phyloP scores from a whole-genome alignment of 1,139 yeast species.

The Suhomyces ambrosiae region DNA sequence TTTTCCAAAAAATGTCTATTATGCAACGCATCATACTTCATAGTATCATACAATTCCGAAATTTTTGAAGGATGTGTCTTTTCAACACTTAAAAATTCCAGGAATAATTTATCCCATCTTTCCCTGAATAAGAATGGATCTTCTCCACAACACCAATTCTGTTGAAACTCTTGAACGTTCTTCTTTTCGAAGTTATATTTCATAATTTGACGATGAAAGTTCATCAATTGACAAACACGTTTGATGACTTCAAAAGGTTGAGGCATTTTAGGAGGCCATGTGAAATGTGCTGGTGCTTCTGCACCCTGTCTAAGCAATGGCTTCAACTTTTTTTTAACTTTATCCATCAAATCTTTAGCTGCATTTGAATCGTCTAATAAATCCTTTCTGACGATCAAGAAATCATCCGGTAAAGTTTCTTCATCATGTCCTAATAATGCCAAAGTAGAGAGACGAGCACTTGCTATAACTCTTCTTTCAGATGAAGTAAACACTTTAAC shows the following conservation, averaged over 20 bases:
- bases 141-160: conserved; percentile 95
- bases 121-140: conserved; percentile 88
- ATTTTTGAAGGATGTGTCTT: conserved; percentile 98
- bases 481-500: conserved; percentile 89
- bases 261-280: conserved; percentile 99
- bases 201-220: conserved; percentile 84
- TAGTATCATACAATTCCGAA: conserved; percentile 94
- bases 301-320: conserved; percentile 93
- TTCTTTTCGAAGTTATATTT: conserved; percentile 72
- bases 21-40: conserved; percentile 97
- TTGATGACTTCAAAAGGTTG: conserved; percentile 93
- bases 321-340: conserved; percentile 93
- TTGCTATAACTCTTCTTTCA: conserved; percentile 90
- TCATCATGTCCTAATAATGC: conserved; percentile 73
- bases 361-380: conserved; percentile 96
- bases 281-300: conserved; percentile 97
- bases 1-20: conserved; percentile 85
- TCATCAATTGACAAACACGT: conserved; percentile 94
- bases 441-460: conserved; percentile 86
- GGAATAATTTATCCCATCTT: conserved; percentile 96
- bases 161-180: conserved; percentile 70
- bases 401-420: conserved; percentile 72
- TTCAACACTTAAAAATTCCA: conserved; percentile 89
- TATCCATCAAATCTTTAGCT: conserved; percentile 96
- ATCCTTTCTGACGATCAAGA: conserved; percentile 83